Conservation (phyloP, 345 rosid genomes). For the Salix suchowensis region DNA sequence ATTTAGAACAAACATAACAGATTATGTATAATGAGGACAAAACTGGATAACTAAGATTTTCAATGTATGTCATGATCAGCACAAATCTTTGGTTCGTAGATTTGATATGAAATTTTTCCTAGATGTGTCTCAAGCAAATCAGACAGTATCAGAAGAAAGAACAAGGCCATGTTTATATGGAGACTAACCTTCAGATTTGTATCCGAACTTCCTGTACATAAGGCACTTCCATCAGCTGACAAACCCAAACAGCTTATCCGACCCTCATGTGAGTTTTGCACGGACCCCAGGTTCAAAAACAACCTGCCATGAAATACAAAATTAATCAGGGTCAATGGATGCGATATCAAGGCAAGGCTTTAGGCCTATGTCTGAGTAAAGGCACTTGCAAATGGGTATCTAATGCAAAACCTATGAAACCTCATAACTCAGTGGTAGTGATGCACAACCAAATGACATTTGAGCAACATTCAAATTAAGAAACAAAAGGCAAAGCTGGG, state of each 20-base stretch:
- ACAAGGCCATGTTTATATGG: background rate
- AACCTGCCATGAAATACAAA: slow-evolving; percentile 42
- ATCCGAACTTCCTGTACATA: slow-evolving; percentile 99
- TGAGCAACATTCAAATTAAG: background rate
- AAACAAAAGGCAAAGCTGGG: background rate
- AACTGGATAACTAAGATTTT: background rate
- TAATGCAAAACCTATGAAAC: background rate
- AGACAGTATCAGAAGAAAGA: background rate
- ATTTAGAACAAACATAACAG: background rate
- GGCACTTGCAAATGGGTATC: background rate
- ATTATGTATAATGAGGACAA: background rate
- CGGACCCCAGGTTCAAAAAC: slow-evolving; percentile 69
- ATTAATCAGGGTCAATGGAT: slow-evolving; percentile 4
- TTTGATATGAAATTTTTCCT: background rate
- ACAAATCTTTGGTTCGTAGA: background rate
- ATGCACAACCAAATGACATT: background rate
- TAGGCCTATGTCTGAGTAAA: background rate
- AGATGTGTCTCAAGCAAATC: background rate
- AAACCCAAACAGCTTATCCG: slow-evolving; percentile 86
- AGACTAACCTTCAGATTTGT: slow-evolving; percentile 84
- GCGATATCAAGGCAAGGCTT: background rate
- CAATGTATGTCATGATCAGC: background rate
- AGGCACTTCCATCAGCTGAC: slow-evolving; percentile 97
- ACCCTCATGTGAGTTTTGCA: slow-evolving; percentile 71
- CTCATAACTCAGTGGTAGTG: background rate